Evolutionary conservation across 2,329 filamentous ascomycete genomes (phyloP), one percentile per base, ranked within the genome.

Genomic region (Emergomyces pasteurianus): DNA sequence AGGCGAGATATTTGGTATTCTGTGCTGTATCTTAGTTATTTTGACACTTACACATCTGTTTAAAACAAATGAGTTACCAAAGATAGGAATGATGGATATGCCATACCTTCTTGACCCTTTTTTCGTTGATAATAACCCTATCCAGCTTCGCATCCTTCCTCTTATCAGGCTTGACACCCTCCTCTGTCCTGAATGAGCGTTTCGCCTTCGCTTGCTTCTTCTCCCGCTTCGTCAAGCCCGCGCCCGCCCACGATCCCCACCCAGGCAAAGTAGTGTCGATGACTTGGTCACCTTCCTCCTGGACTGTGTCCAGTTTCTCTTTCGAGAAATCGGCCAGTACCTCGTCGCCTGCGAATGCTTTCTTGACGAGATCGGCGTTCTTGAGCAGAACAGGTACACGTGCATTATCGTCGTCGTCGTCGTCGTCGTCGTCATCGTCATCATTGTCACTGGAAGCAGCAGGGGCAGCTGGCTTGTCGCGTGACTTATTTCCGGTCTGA

Each of bases 181-280:
- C 83, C 16, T 75, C 68, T 14, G 69, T 77, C 16, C 72, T 77
- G 53, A 78, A 60, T 60, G 81, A 72, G 31, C 74, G 60, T 87
- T 85, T 66, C 81, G 77, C 59, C 40, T 67, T 67, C 59, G 77
- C 75, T 57, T 69, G 70, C 70, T 84, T 84, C 73, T 84, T 81
- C 65, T 88, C 83, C 63, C 83, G 83, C 67, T 84, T 86, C 73
- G 84, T 87, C 64, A 96, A 80, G 21, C 92, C 92, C 18, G 88
- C 85, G 64, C 94, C 94, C 5, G 88, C 83, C 94, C 94, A 96
- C 69, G 81, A 86, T 65, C 94, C 94, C 94, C 94, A 99, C 53
- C 94, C 94, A 0, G 91, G 91, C 6, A 99, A 81, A n/a, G 89
- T 88, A 65, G 87, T 88, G 71, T 92, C 90, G 36, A 91, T 77